Percentiles rank a stretch among this genome's conserved stretches.
Conservation (phyloP, 805 yeast genomes). For the Nakazawaea populi region DNA sequence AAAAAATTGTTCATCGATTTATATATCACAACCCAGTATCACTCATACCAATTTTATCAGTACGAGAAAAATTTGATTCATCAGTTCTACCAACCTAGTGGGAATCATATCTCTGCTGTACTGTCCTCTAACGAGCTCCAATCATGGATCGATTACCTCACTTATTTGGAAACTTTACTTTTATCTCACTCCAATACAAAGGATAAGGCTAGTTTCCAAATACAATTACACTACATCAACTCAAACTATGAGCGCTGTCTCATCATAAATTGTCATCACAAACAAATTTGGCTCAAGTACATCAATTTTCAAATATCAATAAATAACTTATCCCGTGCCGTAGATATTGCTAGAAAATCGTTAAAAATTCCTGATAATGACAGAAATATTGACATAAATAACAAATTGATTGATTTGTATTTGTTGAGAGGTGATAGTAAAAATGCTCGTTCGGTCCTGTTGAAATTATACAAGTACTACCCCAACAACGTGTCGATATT, state of each 20-base stretch:
- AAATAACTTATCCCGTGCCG: conserved; percentile 30
- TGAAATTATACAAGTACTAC: conserved; percentile 18
- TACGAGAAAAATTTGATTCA: conserved; percentile 38
- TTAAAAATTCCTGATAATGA: conserved; percentile 18
- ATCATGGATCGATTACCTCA: conserved; percentile 54
- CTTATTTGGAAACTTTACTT: conserved; percentile 32
- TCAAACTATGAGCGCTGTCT: conserved; percentile 44
- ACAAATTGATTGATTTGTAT: conserved; percentile 39
- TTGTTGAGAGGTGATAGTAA: conserved; percentile 28
- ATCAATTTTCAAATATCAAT: conserved; percentile 38
- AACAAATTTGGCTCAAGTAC: conserved; percentile 44
- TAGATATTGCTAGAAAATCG: conserved; percentile 14
- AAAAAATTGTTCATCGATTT: conserved; percentile 45
- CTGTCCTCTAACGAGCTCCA: conserved; percentile 38
- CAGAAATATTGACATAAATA: conserved; percentile 20
- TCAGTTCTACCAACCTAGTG: conserved; percentile 33
- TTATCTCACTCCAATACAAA: conserved; percentile 10
- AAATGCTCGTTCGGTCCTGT: conserved; percentile 30
- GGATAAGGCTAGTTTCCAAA: conserved; percentile 15
- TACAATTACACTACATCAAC: conserved; percentile 19
- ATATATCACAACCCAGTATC: conserved; percentile 50
- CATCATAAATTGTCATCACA: conserved; percentile 37
- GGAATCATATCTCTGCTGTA: conserved; percentile 19
- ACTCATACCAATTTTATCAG: conserved; percentile 40
- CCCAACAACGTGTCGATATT: conserved; percentile 32